Evolutionary conservation across 2,329 filamentous ascomycete species (phyloP), one percentile per base, ranked within the genome.

Genomic region (Alternaria conjuncta): DNA sequence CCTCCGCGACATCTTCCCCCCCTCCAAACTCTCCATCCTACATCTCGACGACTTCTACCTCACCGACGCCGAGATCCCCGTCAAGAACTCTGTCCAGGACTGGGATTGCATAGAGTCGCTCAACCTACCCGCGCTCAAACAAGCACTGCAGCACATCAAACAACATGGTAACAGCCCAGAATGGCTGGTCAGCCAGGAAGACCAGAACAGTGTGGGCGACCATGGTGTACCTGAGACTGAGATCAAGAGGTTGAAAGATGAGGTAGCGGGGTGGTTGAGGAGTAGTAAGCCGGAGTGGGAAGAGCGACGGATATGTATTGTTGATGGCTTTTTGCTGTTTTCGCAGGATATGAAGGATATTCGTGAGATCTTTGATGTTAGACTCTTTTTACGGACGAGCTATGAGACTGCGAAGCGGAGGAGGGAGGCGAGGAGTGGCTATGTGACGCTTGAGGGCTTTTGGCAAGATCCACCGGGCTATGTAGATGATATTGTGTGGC

Each of bases 11-110:
- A 90, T 97, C 69, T 94, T 97, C 74, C 90, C 90, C 9, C 68
- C 74, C 12, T 55, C 66, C 15, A 69, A 70, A n/a, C 67, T 89
- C 15, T 95, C 94, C 75, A 92, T 98, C 74, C 86, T 99, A 21
- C 96, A 99, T 79, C 89, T 97, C 78, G 96, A 99, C 82, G 96
- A 99, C 80, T 99, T 98, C 78, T 99, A 97, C 83, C 89, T 89
- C 68, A 85, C 92, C 1, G 95, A 98, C 77, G 82, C 86, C 28
- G 86, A 93, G 86, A 87, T 87, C 43, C 81, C 84, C 2, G 76
- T 86, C 15, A 83, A 83, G 25, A 67, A 78, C n/a, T 75, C 73
- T 5, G 82, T 97, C 12, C 84, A 91, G 67, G 94, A 99, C 82
- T 98, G 96, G 95, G 96, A 99, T 80, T 97, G 94, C 72, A 84